A percentile compares a stretch with the other conserved stretches of the same genome.
Conservation (phyloP, 2,329 filamentous ascomycete genomes). For the Acarospora socialis region DNA sequence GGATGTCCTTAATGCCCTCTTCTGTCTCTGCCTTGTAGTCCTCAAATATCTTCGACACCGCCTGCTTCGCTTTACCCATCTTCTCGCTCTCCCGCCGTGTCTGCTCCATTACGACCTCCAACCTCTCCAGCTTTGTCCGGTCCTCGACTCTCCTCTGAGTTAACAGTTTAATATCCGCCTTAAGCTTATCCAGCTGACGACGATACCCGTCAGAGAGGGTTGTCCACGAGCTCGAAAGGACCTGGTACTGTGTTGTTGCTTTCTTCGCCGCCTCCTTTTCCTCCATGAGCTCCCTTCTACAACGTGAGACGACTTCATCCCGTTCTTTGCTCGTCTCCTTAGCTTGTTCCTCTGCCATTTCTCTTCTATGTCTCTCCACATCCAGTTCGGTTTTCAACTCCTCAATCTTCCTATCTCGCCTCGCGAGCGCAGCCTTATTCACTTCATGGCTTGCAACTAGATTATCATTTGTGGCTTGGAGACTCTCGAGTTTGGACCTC, state of each 20-base stretch:
- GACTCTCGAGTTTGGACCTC: conserved; percentile 21
- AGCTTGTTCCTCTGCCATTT: conserved; percentile 27
- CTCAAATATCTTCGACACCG: conserved; percentile 25
- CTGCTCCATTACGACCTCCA: conserved; percentile 32
- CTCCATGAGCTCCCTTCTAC: conserved; percentile 17
- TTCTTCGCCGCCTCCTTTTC: conserved; percentile 26
- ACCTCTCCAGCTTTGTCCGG: conserved; percentile 23
- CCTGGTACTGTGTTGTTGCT: conserved; percentile 20
- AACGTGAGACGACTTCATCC: conserved; percentile 17
- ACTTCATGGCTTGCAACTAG: conserved; percentile 32
- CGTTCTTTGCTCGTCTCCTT: conserved; percentile 20
- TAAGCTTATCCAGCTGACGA: conserved; percentile 9
- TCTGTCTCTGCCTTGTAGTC: conserved; percentile 30
- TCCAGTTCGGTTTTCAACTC: conserved; percentile 29
- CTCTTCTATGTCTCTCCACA: conserved; percentile 27
- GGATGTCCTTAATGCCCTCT: conserved; percentile 22
- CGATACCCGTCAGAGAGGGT: conserved; percentile 10
- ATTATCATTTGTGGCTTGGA: conserved; percentile 33
- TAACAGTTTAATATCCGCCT: conserved; percentile 15
- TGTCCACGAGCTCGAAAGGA: conserved; percentile 11
- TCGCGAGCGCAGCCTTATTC: conserved; percentile 30
- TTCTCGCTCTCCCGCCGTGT: conserved; percentile 30
- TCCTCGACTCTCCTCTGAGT: conserved; percentile 24
- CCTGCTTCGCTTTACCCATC: conserved; percentile 26
- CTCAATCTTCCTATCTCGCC: conserved; percentile 34